A percentile compares a stretch with the other conserved stretches of the same genome.
Conservation (phyloP, 305 asterid genomes). For the Fraxinus albicans region DNA sequence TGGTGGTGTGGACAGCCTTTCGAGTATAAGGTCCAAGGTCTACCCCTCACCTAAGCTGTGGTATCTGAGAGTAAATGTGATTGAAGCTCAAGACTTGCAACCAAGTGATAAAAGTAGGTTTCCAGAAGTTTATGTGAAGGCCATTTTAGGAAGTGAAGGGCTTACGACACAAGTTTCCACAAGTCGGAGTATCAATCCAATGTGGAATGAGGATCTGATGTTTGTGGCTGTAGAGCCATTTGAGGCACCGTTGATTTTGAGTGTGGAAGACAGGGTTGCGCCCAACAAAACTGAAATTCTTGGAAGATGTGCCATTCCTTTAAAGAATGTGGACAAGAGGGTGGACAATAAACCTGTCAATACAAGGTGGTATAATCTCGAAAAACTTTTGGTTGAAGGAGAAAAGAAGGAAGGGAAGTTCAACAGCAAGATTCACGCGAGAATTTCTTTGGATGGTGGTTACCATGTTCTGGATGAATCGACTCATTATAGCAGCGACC, state of each 20-base stretch:
- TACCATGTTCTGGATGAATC: constrained; percentile 33
- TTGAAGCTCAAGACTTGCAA: constrained; percentile 29
- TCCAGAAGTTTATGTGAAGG: constrained; percentile 25
- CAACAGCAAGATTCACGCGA: constrained; percentile 21
- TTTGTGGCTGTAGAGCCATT: constrained; percentile 30
- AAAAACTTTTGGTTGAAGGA: constrained; percentile 9
- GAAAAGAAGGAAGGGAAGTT: constrained; percentile 22
- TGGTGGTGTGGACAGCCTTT: constrained; percentile 5
- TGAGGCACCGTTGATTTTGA: constrained; percentile 23
- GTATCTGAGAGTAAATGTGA: constrained; percentile 27
- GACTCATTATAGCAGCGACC: constrained; percentile 26
- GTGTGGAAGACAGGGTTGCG: constrained; percentile 23
- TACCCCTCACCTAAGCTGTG: constrained; percentile 28
- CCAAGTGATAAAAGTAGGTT: constrained; percentile 13
- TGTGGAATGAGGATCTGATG: constrained; percentile 31
- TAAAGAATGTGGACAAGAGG: constrained; percentile 15
- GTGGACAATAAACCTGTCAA: constrained; percentile 17
- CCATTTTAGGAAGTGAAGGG: constrained; percentile 20
- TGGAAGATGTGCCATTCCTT: constrained; percentile 18
- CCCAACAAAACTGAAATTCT: constrained; percentile 22
- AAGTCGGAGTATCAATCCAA: constrained; percentile 10
- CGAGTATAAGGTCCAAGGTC: constrained; percentile 23
- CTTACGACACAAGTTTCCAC: constrained; percentile 14
- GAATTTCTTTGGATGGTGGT: constrained; percentile 28
- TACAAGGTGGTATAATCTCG: constrained; percentile 24